Evolutionary conservation across 768 basidiomycete genomes (phyloP), one percentile per base, ranked within the genome.

Genomic region (Peribolospora kevripleyi): DNA sequence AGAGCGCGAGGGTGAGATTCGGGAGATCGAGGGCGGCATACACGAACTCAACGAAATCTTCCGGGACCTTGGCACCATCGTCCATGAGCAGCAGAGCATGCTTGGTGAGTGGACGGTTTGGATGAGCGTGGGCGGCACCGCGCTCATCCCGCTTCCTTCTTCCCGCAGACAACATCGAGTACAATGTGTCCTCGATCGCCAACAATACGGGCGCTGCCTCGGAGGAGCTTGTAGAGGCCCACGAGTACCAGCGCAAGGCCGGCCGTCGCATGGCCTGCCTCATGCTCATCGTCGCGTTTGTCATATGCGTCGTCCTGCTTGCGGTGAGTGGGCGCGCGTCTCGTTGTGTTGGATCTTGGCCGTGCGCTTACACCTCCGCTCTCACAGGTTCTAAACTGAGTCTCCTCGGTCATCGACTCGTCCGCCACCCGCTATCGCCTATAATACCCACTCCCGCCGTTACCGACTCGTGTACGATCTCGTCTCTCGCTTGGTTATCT

Each of bases 41-140:
- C 86, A 91, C 63, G 91, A 98, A 67, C 69, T 98, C 49, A 77
- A 84, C 38, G 86, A 95, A 68, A 95, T 98, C 64, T 97, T 98
- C 74, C 77, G 84, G 51, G 90, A 97, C 68, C 70, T 98, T 49
- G 91, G 90, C 48, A 90, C 87, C 11, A 73, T 98, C 49, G 90
- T 98, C 1, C 77, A 79, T 57, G 85, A 95, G 65, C 93, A 98
- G 66, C 90, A 90, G 9, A 76, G 77, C 52, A 85, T 97, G 83
- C 71, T 98, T 53, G 90, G 91, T 91, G 60, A 52, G 80, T 70
- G 25, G 10, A 11, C n/a, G 3, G 51, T 45, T 52, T 10, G 36
- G 14, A 42, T 46, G 7, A 46, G 37, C 6, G 5, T 43, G 40
- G 45, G 47, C 8, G 41, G 36, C 41, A 13, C 42, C 50, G n/a